A percentile compares a stretch with the other conserved stretches of the same genome.
Conservation (phyloP, 2,329 filamentous ascomycete species). For the Sordariomycetes sp. region DNA sequence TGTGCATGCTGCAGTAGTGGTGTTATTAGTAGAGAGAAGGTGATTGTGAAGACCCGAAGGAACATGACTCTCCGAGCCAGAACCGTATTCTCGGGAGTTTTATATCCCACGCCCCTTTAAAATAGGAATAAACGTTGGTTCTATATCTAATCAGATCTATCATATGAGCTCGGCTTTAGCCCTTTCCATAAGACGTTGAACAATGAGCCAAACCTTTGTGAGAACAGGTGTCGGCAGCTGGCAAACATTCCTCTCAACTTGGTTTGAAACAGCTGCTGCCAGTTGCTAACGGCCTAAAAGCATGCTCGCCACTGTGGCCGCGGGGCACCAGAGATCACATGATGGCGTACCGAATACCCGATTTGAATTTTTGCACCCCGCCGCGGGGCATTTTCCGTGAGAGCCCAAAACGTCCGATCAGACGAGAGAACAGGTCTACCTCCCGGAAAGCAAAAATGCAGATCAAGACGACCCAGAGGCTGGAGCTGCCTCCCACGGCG, state of each 20-base stretch:
- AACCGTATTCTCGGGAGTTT: background rate
- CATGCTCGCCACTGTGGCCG: too few species aligned
- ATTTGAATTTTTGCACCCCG: background rate
- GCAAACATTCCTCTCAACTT: background rate
- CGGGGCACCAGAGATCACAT: background rate
- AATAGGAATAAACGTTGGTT: too few species aligned
- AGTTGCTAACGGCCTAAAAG: background rate
- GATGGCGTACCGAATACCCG: background rate
- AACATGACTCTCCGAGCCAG: background rate
- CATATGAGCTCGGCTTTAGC: too few species aligned
- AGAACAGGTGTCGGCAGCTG: background rate
- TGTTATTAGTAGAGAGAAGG: background rate
- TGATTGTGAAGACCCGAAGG: background rate
- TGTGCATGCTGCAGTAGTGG: background rate
- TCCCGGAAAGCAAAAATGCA: background rate
- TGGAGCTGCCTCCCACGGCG: slow-evolving; percentile 52
- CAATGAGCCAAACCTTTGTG: background rate
- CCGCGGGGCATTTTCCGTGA: background rate
- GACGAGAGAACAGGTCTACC: background rate
- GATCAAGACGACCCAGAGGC: background rate
- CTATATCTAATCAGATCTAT: too few species aligned
- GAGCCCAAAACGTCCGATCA: background rate
- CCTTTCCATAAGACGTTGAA: too few species aligned
- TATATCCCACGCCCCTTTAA: too few species aligned
- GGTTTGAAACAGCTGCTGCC: background rate